Evolutionary conservation across 2,329 filamentous ascomycete species (phyloP).

Genomic region (Talaromyces sp.): DNA sequence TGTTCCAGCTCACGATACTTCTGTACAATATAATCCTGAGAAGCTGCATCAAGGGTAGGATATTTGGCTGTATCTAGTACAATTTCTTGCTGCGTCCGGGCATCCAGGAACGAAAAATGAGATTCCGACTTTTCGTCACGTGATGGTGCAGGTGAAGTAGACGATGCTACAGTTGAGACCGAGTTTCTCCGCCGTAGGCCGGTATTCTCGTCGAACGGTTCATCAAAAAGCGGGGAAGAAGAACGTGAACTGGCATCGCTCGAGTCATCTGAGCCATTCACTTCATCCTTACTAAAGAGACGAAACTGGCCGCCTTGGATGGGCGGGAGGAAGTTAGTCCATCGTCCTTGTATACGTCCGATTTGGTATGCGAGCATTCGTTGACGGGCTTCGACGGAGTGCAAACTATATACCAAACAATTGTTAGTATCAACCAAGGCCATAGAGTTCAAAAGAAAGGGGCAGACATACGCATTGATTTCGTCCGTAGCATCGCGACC

Average conservation of each 20-base stretch:
- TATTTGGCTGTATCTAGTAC: conserved; percentile 75
- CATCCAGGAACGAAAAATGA: conserved; percentile 64
- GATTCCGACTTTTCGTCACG: conserved; percentile 29
- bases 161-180: conserved; percentile 26
- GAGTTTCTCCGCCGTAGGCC: conserved; percentile 38
- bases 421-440: conserved; percentile 21
- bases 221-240: conserved; percentile 59
- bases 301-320: conserved; percentile 85
- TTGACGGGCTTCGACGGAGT: conserved; percentile 71
- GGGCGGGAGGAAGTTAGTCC: conserved; percentile 85
- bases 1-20: conserved; percentile 80
- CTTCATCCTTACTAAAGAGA: conserved; percentile 44
- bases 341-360: conserved; percentile 73
- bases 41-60: conserved; percentile 68
- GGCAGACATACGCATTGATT: conserved; percentile 70
- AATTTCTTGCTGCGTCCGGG: conserved; percentile 70
- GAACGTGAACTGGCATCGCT: conserved; percentile 55
- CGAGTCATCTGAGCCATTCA: conserved; percentile 43
- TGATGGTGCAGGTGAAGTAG: conserved; percentile 28
- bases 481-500: conserved; percentile 93
- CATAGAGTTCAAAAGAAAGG: neutral
- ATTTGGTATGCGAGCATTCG: conserved; percentile 82
- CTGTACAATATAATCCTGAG: conserved; percentile 69
- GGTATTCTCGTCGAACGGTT: conserved; percentile 40
- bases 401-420: conserved; percentile 53